phyloP scores from a whole-genome alignment of 805 yeast genomes.

The Nakazawaea anatomiae region DNA sequence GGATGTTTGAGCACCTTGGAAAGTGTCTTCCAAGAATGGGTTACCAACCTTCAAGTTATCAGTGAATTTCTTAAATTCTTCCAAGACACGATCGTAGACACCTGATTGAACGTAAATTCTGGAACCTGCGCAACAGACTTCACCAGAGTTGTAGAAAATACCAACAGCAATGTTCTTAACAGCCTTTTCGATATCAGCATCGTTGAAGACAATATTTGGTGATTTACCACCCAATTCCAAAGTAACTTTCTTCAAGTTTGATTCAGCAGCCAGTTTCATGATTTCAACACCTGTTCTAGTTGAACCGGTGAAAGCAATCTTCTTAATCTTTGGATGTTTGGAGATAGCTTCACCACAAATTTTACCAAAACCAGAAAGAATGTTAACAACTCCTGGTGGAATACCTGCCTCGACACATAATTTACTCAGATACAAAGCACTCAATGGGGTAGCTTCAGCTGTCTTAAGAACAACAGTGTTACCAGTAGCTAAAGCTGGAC shows the following conservation, averaged over 20 bases:
- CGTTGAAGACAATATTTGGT: constrained; percentile 83
- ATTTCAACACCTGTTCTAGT: constrained; percentile 72
- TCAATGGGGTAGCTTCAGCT: constrained; percentile 61
- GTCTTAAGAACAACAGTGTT: constrained; percentile 59
- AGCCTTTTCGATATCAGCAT: constrained; percentile 74
- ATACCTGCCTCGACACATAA: constrained; percentile 53
- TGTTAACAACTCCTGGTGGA: constrained; percentile 60
- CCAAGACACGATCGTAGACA: constrained; percentile 71
- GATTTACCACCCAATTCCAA: constrained; percentile 97
- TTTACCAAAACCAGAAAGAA: constrained; percentile 58
- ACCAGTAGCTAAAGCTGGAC: constrained; percentile 65
- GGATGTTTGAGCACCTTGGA: constrained; percentile 93
- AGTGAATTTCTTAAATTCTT: constrained; percentile 48
- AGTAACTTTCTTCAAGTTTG: constrained; percentile 84
- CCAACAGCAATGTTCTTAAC: constrained; percentile 73
- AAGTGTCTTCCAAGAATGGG: constrained; percentile 72
- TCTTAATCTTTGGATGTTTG: constrained; percentile 50
- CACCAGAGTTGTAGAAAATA: constrained; percentile 92
- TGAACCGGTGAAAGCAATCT: constrained; percentile 66
- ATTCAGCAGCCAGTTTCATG: constrained; percentile 73
- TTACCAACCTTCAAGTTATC: constrained; percentile 63
- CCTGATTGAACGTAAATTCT: constrained; percentile 84
- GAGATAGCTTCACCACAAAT: constrained; percentile 55
- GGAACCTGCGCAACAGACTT: constrained; percentile 93
- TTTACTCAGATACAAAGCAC: constrained; percentile 52